Percentiles rank a stretch among this genome's conserved stretches.
Evolutionary conservation across 768 basidiomycete species (phyloP).

Genomic region (Phaffia tasmanica): DNA sequence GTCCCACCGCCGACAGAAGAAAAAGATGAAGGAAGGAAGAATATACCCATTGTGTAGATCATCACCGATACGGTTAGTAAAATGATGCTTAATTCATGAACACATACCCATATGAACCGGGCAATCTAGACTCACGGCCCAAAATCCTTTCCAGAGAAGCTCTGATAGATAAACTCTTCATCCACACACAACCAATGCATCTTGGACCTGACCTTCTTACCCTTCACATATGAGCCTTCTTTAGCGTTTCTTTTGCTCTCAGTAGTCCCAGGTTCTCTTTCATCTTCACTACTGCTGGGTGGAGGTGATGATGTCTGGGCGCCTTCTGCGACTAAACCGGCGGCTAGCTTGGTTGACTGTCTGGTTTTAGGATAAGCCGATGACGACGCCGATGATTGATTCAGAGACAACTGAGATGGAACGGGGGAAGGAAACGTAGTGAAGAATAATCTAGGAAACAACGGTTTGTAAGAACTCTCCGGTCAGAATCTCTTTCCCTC

Average conservation of each 20-base stretch:
- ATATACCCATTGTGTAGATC: background rate
- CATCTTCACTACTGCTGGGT: slow-evolving; percentile 29
- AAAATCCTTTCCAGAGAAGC: slow-evolving; percentile 82
- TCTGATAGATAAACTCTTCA: slow-evolving; percentile 79
- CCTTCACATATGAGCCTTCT: slow-evolving; percentile 11
- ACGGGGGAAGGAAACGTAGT: slow-evolving; percentile 73
- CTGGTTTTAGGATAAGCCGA: slow-evolving; percentile 37
- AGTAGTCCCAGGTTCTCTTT: slow-evolving; percentile 28
- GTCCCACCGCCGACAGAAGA: background rate
- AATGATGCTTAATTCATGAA: background rate
- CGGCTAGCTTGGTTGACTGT: slow-evolving; percentile 19
- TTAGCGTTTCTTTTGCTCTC: slow-evolving; percentile 13
- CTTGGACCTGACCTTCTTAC: slow-evolving; percentile 1
- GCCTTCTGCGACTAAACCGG: slow-evolving; percentile 21
- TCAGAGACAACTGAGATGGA: slow-evolving; percentile 51
- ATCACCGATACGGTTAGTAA: background rate
- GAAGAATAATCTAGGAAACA: slow-evolving; percentile 59
- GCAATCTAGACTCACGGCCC: slow-evolving; percentile 47
- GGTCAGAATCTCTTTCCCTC: slow-evolving; percentile 2
- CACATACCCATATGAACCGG: background rate
- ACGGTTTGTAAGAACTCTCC: background rate
- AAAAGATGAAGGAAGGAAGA: background rate
- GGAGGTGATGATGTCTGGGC: slow-evolving; percentile 28
- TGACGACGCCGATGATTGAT: slow-evolving; percentile 53
- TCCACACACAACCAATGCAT: slow-evolving; percentile 91